Evolutionary conservation across 2,329 filamentous ascomycete species (phyloP).

Genomic region (Talaromyces sp.): DNA sequence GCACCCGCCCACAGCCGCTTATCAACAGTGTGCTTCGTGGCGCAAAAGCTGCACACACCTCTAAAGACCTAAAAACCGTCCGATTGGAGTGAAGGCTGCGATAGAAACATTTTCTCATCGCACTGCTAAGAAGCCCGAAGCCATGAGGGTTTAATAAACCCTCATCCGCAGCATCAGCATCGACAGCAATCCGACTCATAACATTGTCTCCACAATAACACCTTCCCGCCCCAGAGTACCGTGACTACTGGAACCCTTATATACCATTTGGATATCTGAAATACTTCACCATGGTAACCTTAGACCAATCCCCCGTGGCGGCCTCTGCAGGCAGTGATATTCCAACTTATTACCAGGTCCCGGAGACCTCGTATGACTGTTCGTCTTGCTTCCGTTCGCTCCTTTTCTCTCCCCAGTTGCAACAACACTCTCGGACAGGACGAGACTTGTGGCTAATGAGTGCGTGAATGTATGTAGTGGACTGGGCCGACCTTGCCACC

Average conservation of each 20-base stretch:
- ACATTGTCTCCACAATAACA: no score
- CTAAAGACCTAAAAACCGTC: not conserved
- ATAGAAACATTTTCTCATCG: no score
- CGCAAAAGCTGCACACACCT: no score
- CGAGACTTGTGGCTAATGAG: not conserved
- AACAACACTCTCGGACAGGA: not conserved
- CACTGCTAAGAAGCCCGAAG: no score
- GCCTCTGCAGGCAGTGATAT: not conserved
- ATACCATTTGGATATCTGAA: no score
- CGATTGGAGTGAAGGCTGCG: conserved; percentile 2
- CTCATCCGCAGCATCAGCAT: no score
- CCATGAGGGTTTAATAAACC: no score
- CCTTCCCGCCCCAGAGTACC: no score
- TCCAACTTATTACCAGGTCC: conserved; percentile 9
- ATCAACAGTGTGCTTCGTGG: no score
- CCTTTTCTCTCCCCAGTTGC: not conserved
- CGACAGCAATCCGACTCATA: no score
- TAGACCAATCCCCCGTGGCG: not conserved
- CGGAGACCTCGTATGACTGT: conserved; percentile 14
- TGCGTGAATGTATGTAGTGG: conserved; percentile 18
- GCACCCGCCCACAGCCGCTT: not conserved
- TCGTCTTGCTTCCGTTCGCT: not conserved
- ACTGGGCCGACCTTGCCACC: conserved; percentile 55
- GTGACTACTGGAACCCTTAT: no score
- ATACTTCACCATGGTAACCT: not conserved